Percentiles rank a stretch among this genome's conserved stretches.
These are phyloP conservation scores for Lotus japonicus DNA, from an alignment of 306 rosid genomes.

Conservation along the genomic window DNA sequence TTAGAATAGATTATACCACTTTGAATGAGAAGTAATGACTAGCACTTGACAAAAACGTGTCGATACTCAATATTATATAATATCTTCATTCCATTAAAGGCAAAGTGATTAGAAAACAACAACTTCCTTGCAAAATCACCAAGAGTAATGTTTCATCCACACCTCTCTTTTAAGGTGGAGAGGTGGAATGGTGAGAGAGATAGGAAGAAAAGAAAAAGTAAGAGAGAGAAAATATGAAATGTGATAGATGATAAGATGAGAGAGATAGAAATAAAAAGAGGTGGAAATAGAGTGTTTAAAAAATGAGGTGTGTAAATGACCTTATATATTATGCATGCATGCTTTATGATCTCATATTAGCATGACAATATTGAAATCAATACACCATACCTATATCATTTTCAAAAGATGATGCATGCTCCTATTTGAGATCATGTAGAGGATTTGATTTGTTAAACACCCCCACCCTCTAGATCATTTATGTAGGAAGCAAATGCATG, in stretches of 20 bases:
- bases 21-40: not conserved
- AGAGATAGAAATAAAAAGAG: no score
- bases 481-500: no score
- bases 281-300: no score
- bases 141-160: no score
- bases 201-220: no score
- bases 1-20: constrained; percentile 1
- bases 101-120: not conserved
- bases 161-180: no score
- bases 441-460: no score
- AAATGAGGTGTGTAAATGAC: no score
- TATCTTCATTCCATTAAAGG: not conserved
- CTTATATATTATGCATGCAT: constrained; percentile 17
- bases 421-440: not conserved
- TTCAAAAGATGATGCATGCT: not conserved
- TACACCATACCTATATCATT: not conserved
- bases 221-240: no score
- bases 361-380: not conserved
- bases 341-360: not conserved
- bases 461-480: no score
- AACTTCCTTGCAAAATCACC: not conserved
- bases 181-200: no score
- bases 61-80: not conserved
- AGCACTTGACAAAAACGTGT: not conserved
- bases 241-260: no score